Base-by-base conservation (phyloP, 2,329 filamentous ascomycete genomes). In the Talaromyces piceae region DNA sequence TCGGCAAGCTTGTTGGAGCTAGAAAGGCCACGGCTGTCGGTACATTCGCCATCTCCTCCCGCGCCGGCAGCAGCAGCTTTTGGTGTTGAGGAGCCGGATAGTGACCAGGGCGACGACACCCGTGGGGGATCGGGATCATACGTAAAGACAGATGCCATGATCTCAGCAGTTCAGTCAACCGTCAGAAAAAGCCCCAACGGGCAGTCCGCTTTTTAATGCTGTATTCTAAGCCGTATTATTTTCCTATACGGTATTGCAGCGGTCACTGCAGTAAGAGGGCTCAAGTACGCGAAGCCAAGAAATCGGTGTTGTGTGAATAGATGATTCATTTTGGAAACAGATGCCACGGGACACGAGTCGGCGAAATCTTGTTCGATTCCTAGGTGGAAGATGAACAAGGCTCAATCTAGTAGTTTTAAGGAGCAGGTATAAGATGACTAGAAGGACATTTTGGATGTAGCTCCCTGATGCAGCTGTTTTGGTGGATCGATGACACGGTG, bases 71-170 rank as follows among this genome's bases (percentile, higher is more conserved):
- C 56, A 47, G 60, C 61, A 53, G 50, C 52, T 60, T n/a, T 68
- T 39, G 68, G 69, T 25, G 69, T 73, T 39, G 64, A 68, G 12
- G 72, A 66, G 50, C 71, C 71, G 31, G 83, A 78, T 9, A 77
- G 81, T 47, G 86, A 79, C 93, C 93, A 98, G 13, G 93, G 93
- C 16, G 91, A 97, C 12, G 87, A 86, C 30, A 97, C 89, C 67
- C 88, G 78, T 2, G 88, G 88, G 43, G 90, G 88, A 58, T 95
- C 86, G 2, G 88, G 84, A 56, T 96, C 89, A 66, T 88, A 98
- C 0, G 91, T 96, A 67, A 98, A 98, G 59, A 98, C 88, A 11
- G 91, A 96, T 53, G 93, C 91, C 88, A 93, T 94, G 55, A 12
- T 60, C 45, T 41, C 37, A 4, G 1, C 22, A 30, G 20, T n/a